Evolutionary conservation across 2,329 filamentous ascomycete species (phyloP).

Genomic region (Tolypocladium pustulatum): DNA sequence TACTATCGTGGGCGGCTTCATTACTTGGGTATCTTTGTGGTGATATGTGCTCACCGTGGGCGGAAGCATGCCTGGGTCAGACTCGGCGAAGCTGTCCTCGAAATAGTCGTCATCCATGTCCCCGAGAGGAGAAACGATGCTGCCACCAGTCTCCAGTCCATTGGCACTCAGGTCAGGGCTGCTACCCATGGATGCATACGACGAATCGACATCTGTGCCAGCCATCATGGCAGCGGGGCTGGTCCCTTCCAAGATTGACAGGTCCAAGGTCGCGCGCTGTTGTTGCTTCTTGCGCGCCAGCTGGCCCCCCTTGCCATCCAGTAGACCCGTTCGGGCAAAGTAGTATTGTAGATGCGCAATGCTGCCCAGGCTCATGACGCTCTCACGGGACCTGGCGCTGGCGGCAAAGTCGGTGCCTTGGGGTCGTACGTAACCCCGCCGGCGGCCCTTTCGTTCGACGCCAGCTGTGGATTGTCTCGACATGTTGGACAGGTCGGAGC

Average conservation of each 20-base stretch:
- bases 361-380: slow-evolving; percentile 90
- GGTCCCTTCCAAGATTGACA: slow-evolving; percentile 37
- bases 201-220: slow-evolving; percentile 44
- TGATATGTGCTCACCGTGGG: slow-evolving; percentile 96
- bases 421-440: slow-evolving; percentile 79
- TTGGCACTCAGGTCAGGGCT: slow-evolving; percentile 43
- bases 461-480: slow-evolving; percentile 38
- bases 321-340: slow-evolving; percentile 84
- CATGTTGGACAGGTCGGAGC: slow-evolving; percentile 28
- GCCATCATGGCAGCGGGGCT: slow-evolving; percentile 24
- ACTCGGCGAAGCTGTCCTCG: slow-evolving; percentile 49
- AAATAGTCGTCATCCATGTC: slow-evolving; percentile 35
- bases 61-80: slow-evolving; percentile 75
- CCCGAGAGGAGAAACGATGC: slow-evolving; percentile 38
- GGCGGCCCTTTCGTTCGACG: slow-evolving; percentile 32
- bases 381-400: slow-evolving; percentile 82
- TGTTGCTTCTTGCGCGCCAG: slow-evolving; percentile 62
- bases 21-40: slow-evolving; percentile 68
- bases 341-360: slow-evolving; percentile 98
- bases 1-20: slow-evolving; percentile 72
- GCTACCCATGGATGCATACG: slow-evolving; percentile 48
- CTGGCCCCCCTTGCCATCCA: slow-evolving; percentile 88
- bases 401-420: slow-evolving; percentile 82
- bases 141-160: slow-evolving; percentile 22
- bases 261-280: slow-evolving; percentile 46